phyloP scores from a whole-genome alignment of 1,139 yeast genomes.

The Geotrichum australiense region DNA sequence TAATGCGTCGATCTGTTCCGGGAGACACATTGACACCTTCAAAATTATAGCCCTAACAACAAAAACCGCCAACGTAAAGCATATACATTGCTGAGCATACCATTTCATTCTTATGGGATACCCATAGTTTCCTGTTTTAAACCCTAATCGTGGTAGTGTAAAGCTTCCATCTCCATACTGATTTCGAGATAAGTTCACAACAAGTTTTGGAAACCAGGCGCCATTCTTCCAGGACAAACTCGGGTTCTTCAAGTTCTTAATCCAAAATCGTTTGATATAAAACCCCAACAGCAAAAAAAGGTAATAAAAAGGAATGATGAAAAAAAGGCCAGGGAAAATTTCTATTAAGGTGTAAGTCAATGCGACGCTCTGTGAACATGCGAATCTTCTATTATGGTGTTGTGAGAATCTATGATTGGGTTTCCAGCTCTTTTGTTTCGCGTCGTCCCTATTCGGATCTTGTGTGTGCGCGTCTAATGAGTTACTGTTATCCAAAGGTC shows the following conservation, averaged over 20 bases:
- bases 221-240: too few species aligned
- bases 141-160: constrained; percentile 12
- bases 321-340: constrained; percentile 16
- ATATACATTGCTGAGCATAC: constrained; percentile 15
- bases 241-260: constrained; percentile 3
- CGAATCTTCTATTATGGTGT: too few species aligned
- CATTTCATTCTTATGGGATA: constrained; percentile 13
- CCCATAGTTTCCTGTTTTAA: constrained; percentile 17
- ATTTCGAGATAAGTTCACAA: too few species aligned
- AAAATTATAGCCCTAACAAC: constrained; percentile 7
- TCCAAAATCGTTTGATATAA: constrained; percentile 8
- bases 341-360: constrained; percentile 11
- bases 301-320: constrained; percentile 12
- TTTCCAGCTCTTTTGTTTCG: too few species aligned
- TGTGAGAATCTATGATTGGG: too few species aligned
- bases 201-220: too few species aligned
- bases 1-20: constrained; percentile 8
- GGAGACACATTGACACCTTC: constrained; percentile 6
- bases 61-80: constrained; percentile 8
- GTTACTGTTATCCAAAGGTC: too few species aligned
- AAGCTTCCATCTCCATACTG: too few species aligned
- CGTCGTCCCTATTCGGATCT: too few species aligned
- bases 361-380: constrained; percentile 10
- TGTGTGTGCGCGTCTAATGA: too few species aligned
- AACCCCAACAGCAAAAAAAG: constrained; percentile 7